phyloP scores from a whole-genome alignment of 2,329 filamentous ascomycete genomes.

The Aspergillus tamarii region DNA sequence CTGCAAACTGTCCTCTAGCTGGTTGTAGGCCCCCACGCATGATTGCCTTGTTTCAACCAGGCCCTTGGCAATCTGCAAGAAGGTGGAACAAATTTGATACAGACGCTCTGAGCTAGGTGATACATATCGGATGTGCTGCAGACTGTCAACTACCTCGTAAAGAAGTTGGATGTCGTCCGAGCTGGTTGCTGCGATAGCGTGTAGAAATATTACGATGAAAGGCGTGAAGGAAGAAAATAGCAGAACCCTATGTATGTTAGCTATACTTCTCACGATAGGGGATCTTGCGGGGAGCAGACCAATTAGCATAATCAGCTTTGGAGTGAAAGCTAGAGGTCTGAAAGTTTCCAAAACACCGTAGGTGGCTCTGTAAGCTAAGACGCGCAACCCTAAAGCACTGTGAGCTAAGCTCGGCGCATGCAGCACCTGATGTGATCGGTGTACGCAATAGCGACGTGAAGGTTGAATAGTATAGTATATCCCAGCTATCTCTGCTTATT shows the following conservation, averaged over 20 bases:
- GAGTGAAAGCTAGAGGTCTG: constrained; percentile 12
- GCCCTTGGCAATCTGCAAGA: constrained; percentile 17
- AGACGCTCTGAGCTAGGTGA: constrained; percentile 18
- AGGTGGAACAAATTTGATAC: constrained; percentile 20
- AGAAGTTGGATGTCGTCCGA: constrained; percentile 23
- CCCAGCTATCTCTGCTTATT: constrained; percentile 22
- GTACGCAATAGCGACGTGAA: constrained; percentile 21
- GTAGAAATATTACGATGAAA: constrained; percentile 30
- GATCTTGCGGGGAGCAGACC: constrained; percentile 10
- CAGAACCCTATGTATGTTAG: constrained; percentile 22
- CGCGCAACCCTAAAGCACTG: constrained; percentile 25
- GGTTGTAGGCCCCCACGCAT: constrained; percentile 17
- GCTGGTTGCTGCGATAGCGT: constrained; percentile 21
- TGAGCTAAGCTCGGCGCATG: constrained; percentile 16
- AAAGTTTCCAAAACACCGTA: constrained; percentile 20
- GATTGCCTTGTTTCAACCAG: constrained; percentile 15
- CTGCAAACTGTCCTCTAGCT: background rate
- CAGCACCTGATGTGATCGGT: constrained; percentile 9
- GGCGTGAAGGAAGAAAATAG: constrained; percentile 28
- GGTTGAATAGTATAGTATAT: constrained; percentile 26
- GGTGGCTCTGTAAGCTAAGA: constrained; percentile 20
- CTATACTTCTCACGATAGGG: background rate
- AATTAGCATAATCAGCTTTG: constrained; percentile 25
- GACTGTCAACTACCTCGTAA: constrained; percentile 21
- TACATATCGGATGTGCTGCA: constrained; percentile 11